Percentiles rank a stretch among this genome's conserved stretches.
These are phyloP conservation scores for Aureobasidium melanogenum DNA, from an alignment of 2,329 filamentous ascomycete species.

Conservation along the genomic window DNA sequence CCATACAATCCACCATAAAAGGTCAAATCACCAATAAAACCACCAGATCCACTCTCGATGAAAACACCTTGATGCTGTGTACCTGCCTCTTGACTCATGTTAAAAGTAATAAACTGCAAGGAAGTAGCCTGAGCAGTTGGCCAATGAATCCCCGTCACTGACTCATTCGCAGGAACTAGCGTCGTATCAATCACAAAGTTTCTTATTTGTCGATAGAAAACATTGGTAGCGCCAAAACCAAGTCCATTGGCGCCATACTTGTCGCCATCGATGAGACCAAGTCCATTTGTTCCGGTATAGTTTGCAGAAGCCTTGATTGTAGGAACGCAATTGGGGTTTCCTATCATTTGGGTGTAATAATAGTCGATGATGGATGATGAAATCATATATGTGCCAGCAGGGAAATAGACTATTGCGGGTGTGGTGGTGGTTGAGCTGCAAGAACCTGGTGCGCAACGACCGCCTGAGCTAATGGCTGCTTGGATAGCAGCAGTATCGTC, in stretches of 20 bases:
- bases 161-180: slow-evolving; percentile 33
- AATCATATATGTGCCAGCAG: slow-evolving; percentile 36
- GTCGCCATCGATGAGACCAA: slow-evolving; percentile 51
- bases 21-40: slow-evolving; percentile 37
- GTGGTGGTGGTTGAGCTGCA: slow-evolving; percentile 30
- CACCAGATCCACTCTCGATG: slow-evolving; percentile 35
- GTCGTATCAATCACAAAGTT: slow-evolving; percentile 57
- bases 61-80: slow-evolving; percentile 41
- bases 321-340: slow-evolving; percentile 49
- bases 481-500: slow-evolving; percentile 86
- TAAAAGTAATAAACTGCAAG: slow-evolving; percentile 37
- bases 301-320: slow-evolving; percentile 44
- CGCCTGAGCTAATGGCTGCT: slow-evolving; percentile 49
- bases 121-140: slow-evolving; percentile 38
- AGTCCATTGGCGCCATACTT: slow-evolving; percentile 37
- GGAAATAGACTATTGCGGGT: slow-evolving; percentile 32
- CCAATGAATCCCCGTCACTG: slow-evolving; percentile 40
- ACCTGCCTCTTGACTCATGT: slow-evolving; percentile 34
- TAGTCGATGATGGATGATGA: slow-evolving; percentile 50
- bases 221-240: slow-evolving; percentile 42
- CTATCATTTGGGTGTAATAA: slow-evolving; percentile 55
- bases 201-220: slow-evolving; percentile 56
- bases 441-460: slow-evolving; percentile 32
- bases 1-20: slow-evolving; percentile 37
- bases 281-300: slow-evolving; percentile 30